Evolutionary conservation across 306 rosid species (phyloP), one percentile per base, ranked within the genome.

Genomic region (Pueraria montana): DNA sequence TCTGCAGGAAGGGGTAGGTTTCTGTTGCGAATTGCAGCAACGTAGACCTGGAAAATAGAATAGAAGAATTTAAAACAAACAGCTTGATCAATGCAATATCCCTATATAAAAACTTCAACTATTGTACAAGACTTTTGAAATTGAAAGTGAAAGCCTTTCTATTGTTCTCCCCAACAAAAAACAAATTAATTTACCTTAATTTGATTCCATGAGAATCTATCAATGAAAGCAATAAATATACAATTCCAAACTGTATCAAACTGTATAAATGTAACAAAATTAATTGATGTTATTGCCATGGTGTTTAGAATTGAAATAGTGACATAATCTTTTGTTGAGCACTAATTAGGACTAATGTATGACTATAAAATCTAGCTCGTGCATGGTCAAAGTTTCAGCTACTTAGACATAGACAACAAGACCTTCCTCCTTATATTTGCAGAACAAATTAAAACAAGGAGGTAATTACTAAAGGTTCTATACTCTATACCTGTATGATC

Each of bases 11-110:
- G 90, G 8, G 74, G 81, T 24, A 95, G 94, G 45, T 93, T 91
- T 87, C 90, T 87, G 76, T 95, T 93, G 36, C 92, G 95, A 53
- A 90, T 73, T 63, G 98, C 97, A 13, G 94, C 97, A 59, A 89
- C 81, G 12, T 87, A 93, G 27, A 95, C 98, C 98, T 95, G 82
- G 11, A 84, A 86, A 71, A 12, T 43, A 24, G 49, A 55, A 8
- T 52, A 0, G 38, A 11, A 56, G 16, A 27, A 24, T 49, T 36
- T 23, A 50, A 16, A 71, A 61, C 79, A 17, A 77, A 58, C 21
- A 32, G 10, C 66, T 66, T 45, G 42, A 79, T 63, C 20, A 43
- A 61, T 75, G 43, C 43, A 38, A 38, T 38, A 38, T 38, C 43
- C 1, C 1, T 27, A 27, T 27, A 27, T 27, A 27, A 27, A 27